Evolutionary conservation across 2,329 filamentous ascomycete genomes (phyloP).

Genomic region (Colletotrichum nymphaeae): DNA sequence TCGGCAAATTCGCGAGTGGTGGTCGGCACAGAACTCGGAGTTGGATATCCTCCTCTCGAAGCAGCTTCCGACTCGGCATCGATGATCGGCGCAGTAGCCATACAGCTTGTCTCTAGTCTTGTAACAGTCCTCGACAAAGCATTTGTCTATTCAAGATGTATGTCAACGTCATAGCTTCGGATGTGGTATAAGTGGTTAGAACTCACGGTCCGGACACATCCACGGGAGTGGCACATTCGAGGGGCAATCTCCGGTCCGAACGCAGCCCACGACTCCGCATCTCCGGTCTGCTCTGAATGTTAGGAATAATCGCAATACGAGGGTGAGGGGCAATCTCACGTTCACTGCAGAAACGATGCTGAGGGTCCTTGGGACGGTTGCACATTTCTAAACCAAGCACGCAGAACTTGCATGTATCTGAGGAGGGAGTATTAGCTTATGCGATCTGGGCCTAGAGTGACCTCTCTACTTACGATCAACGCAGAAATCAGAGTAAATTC

Average conservation of each 20-base stretch:
- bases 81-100: constrained; percentile 26
- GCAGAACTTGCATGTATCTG: constrained; percentile 29
- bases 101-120: constrained; percentile 20
- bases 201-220: constrained; percentile 32
- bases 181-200: neutral
- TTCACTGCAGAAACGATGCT: constrained; percentile 21
- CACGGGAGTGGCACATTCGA: constrained; percentile 20
- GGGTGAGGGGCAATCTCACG: neutral
- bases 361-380: constrained; percentile 22
- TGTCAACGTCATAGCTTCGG: constrained; percentile 15
- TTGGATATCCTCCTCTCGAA: constrained; percentile 15
- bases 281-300: constrained; percentile 14
- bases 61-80: constrained; percentile 16
- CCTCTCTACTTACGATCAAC: constrained; percentile 14
- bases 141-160: constrained; percentile 13
- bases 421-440: neutral
- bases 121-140: constrained; percentile 17
- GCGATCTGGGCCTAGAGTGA: neutral
- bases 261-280: constrained; percentile 21
- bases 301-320: neutral
- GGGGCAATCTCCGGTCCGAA: constrained; percentile 21
- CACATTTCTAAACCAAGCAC: constrained; percentile 23
- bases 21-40: constrained; percentile 18
- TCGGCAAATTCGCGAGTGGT: constrained; percentile 18
- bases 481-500: constrained; percentile 30